Conservation (phyloP, 192 early-diverging fungal species). For the Phycomyces nitens region DNA sequence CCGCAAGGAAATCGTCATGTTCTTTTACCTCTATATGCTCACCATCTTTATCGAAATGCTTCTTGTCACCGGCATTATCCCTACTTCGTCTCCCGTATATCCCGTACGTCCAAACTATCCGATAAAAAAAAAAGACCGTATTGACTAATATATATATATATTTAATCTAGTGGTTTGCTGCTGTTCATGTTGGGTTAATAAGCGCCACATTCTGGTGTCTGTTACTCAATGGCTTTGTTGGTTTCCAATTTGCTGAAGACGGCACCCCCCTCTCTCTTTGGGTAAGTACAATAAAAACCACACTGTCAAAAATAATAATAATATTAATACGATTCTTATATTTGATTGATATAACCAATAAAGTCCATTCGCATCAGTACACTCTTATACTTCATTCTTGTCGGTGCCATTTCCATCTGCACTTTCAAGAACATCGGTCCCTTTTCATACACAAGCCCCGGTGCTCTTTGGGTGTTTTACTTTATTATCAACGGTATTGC, state of each 20-base stretch:
- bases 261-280: conserved; percentile 92
- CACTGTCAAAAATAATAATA: background rate
- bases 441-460: conserved; percentile 60
- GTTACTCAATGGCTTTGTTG: conserved; percentile 92
- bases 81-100: conserved; percentile 72
- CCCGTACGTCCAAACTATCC: conserved; percentile 43
- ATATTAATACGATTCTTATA: no score
- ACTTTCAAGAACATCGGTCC: conserved; percentile 72
- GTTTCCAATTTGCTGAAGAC: conserved; percentile 96
- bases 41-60: conserved; percentile 86
- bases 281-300: conserved; percentile 37
- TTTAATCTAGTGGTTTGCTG: conserved; percentile 79
- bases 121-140: no score
- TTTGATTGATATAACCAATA: conserved; percentile 3
- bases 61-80: conserved; percentile 90
- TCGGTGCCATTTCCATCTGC: conserved; percentile 75
- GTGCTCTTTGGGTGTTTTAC: conserved; percentile 80
- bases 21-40: conserved; percentile 94
- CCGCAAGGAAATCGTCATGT: conserved; percentile 97
- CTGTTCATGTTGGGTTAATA: conserved; percentile 75
- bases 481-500: conserved; percentile 83
- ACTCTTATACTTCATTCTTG: conserved; percentile 73
- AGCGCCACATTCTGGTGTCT: conserved; percentile 90
- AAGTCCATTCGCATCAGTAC: conserved; percentile 82
- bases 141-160: no score